Evolutionary conservation across 1,284 basidiomycete species (phyloP), one percentile per base, ranked within the genome.

Genomic region (Trametes sp.): DNA sequence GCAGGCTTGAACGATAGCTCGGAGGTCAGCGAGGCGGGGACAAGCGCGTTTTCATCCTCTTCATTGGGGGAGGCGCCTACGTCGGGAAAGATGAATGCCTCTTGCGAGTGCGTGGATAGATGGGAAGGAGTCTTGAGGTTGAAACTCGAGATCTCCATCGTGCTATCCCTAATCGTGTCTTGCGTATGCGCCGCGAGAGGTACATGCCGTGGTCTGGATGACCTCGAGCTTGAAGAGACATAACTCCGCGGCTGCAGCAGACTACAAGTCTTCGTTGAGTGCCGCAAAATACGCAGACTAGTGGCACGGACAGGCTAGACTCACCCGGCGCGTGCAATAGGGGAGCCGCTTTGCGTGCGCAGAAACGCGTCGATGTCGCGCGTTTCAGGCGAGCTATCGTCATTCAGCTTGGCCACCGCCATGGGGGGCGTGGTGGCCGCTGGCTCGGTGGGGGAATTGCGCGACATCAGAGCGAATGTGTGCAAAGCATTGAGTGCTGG

Each of bases 111-210:
- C 46, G 62, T 28, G 42, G 62, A 59, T 8, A 54, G 56, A 21
- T 63, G 59, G 19, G 66, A 55, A 24, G 69, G 69, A 1, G 67
- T 63, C 31, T 77, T 75, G 59, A 84, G 76, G 2, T 79, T 74
- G 72, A 88, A 81, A 63, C 79, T 81, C 9, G 89, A 89, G 4
- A 92, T 80, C 61, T 86, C 79, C 71, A 92, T 81, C 0, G 90
- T 91, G 67, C 77, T 82, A 31, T 85, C 79, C n/a, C 90, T 84
- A 63, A 92, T 92, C 48, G 81, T 79, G 65, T 82, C 81, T 63
- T 85, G 86, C 0, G 85, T 84, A 66, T 86, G 87, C 28, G 80
- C 78, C 14, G 73, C 68, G 44, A 67, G 66, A 9, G 66, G 61
- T 26, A 66, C 52, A 51, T 65, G 65, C 62, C 61, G 66, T 6